Evolutionary conservation across 225 moss, liverwort and hornwort genomes (phyloP), one percentile per base, ranked within the genome.

Genomic region (Pleurozium schreberi): DNA sequence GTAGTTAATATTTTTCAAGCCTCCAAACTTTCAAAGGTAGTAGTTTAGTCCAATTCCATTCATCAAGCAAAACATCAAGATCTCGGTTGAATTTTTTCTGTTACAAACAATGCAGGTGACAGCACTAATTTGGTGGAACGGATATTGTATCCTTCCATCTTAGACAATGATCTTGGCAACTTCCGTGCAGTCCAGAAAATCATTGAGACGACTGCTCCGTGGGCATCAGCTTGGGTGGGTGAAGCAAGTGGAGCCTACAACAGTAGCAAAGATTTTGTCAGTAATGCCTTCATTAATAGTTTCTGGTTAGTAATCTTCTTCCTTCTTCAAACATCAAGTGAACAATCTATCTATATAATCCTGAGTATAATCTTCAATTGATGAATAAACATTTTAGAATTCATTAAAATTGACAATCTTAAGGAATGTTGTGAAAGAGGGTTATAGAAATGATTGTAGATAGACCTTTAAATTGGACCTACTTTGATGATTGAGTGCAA

Each of bases 221-320:
- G 86, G 86, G 90, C 88, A 11, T 87, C 75, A 26, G 91, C 93
- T 40, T 94, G 95, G 95, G 82, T 92, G 60, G 93, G 95, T 55
- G 95, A 95, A 90, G 88, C 92, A 66, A 93, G 95, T 49, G 95
- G 95, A 52, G 91, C 93, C 21, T 95, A 93, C 74, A 93, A 93
- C 45, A 92, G 91, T 76, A 92, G 93, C 83, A 84, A 84, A 52
- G 50, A 90, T 75, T 90, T 93, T 42, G 92, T 95, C 34, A 95
- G 91, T 34, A 90, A 94, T 36, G 89, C 94, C 52, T 93, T 93
- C 27, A 82, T 92, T 68, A 89, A 84, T 63, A 92, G 91, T 87
- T 95, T 95, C 84, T 95, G 92, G 95, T 95, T 7, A n/a, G 90
- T 84, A 28, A 21, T 43, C 40, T 71, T 75, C n/a, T 11, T 55